Conservation (phyloP, 495 filamentous ascomycete species). For the Trichoderma reesei region DNA sequence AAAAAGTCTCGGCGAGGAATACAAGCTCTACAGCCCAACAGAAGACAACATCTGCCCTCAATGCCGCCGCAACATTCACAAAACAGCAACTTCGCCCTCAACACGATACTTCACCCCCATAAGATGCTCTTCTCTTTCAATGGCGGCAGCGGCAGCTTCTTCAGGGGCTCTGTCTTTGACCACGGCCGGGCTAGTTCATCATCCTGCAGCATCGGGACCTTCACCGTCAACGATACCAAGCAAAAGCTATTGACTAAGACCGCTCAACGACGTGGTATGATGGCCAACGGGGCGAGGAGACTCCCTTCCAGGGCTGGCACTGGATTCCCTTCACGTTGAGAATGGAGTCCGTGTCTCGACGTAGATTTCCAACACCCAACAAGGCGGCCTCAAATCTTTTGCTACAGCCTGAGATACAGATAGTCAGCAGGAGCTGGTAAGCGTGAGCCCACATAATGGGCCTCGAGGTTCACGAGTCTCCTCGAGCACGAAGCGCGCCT, state of each 20-base stretch:
- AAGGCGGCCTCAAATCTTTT: not conserved
- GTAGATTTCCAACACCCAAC: not conserved
- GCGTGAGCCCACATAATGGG: not conserved
- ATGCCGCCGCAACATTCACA: not conserved
- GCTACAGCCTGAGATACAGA: not conserved
- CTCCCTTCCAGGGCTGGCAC: not conserved
- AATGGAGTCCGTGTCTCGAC: not conserved
- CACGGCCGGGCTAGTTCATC: not conserved
- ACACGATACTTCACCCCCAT: not conserved
- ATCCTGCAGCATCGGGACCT: not conserved
- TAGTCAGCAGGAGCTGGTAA: not conserved
- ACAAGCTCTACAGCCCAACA: not conserved
- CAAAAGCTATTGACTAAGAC: not conserved
- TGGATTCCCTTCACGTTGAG: not conserved
- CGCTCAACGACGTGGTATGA: slow-evolving; percentile 3
- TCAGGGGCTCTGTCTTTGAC: not conserved
- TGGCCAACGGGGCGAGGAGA: not conserved
- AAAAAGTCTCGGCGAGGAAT: not conserved
- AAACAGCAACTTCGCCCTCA: not conserved
- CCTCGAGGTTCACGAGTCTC: not conserved
- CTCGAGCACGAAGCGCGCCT: not conserved
- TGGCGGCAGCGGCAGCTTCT: not conserved
- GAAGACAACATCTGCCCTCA: not conserved
- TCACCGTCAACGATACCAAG: not conserved
- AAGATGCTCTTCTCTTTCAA: not conserved